Evolutionary conservation across 352 stramenopile species (phyloP).

Genomic region (Globisporangium takayamanum): DNA sequence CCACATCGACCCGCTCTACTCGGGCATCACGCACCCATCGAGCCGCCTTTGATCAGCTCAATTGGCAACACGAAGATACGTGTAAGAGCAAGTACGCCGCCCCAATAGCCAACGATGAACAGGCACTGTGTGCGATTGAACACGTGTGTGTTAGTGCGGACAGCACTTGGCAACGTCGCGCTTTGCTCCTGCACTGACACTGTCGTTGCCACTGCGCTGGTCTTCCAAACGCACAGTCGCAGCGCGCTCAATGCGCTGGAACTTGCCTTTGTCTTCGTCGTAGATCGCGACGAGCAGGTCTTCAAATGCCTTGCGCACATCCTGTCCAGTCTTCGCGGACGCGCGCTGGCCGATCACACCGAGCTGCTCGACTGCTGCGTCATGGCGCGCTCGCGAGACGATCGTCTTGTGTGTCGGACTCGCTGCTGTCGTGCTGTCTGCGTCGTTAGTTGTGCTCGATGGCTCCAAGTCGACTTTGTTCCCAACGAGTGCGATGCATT

Average conservation of each 20-base stretch:
- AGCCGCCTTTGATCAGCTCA: constrained; percentile 5
- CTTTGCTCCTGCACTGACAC: background rate
- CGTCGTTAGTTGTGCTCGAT: background rate
- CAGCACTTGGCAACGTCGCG: constrained; percentile 13
- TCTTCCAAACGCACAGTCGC: constrained; percentile 34
- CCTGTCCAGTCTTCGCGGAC: constrained; percentile 61
- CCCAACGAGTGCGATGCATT: constrained; percentile 70
- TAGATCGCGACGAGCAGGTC: constrained; percentile 69
- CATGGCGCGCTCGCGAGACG: constrained; percentile 35
- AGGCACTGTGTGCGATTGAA: background rate
- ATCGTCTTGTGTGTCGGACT: constrained; percentile 4
- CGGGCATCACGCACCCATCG: constrained; percentile 33
- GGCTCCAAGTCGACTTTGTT: constrained; percentile 71
- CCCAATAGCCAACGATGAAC: background rate
- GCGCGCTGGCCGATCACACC: constrained; percentile 45
- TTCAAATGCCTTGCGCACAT: constrained; percentile 65
- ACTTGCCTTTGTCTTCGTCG: constrained; percentile 47
- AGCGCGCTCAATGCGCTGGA: constrained; percentile 28
- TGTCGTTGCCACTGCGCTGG: background rate
- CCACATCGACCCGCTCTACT: constrained; percentile 67
- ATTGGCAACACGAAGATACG: background rate
- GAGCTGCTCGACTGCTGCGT: constrained; percentile 29
- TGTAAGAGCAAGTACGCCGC: background rate
- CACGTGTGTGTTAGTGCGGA: background rate
- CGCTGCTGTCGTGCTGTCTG: background rate